Base-by-base conservation (phyloP, 139 green algal species). In the Coelastrella sp. region DNA sequence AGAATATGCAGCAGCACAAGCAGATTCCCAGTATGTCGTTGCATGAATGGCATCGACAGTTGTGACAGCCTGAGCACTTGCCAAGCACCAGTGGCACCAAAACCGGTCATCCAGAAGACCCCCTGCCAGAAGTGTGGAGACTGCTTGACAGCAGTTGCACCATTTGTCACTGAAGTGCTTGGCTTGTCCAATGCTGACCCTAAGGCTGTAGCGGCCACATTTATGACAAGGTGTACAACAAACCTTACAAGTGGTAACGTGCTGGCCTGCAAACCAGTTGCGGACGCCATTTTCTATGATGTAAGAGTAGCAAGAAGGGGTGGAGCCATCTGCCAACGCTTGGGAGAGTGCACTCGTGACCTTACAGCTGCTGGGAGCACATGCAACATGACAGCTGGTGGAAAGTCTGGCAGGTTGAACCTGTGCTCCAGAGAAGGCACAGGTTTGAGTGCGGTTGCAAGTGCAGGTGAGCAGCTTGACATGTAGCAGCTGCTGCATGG, bases 341-440 rank as follows among this genome's bases (percentile, higher is more conserved):
- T 79, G 27, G 38, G 45, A 5, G 40, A 79, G 23, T 79, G 71
- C n/a, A 62, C 25, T 38, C 32, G 21, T 21, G 71, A 79, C n/a
- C 37, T 77, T 37, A 9, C 62, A 38, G 23, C 51, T 27, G 15
- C 25, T n/a, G 32, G 40, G 5, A 57, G 62, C 71, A 62, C 13
- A 23, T 79, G 71, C 71, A 79, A 62, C 15, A 35, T 79, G n/a
- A 79, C 41, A 15, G 71, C 23, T 43, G 43, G 15, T 32, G 43
- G 4, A 17, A 23, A 6, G 3, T 23, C 41, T 41, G 41, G n/a
- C 41, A 35, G 4, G 23, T 27, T 62, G 8, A 79, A 62, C 25
- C 41, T 63, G 62, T 41, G 32, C 2, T 19, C 8, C 6, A 30
- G 30, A 7, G 59, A 9, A 23, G 23, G 25, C 30, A 23, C 8